A percentile compares a stretch with the other conserved stretches of the same genome.
Conservation (phyloP, 371 early-diverging fungal genomes). For the Capillidium heterosporum region DNA sequence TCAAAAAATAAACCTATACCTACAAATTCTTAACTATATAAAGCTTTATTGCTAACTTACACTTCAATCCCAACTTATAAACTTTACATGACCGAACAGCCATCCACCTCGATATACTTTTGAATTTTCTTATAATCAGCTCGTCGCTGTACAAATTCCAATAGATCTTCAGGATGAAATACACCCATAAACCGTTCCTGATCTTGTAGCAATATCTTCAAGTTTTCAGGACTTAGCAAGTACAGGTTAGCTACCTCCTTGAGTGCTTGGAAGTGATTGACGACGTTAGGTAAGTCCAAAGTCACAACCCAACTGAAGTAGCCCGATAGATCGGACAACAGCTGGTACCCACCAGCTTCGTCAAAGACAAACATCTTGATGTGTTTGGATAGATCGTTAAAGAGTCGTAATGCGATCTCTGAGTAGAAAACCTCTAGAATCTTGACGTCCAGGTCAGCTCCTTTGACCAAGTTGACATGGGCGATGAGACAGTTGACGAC, state of each 20-base stretch:
- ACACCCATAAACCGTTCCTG: constrained; percentile 63
- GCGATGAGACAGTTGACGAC: constrained; percentile 58
- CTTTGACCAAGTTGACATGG: constrained; percentile 45
- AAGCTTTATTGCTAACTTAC: too few relatives aligned
- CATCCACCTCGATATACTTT: constrained; percentile 62
- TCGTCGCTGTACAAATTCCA: constrained; percentile 73
- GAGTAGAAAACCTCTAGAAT: constrained; percentile 79
- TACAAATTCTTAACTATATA: too few relatives aligned
- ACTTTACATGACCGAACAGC: constrained; percentile 41
- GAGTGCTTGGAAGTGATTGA: constrained; percentile 64
- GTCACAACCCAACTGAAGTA: background rate
- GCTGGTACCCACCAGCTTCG: constrained; percentile 57
- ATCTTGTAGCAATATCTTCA: constrained; percentile 72
- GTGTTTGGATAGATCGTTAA: constrained; percentile 59
- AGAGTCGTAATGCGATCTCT: constrained; percentile 73
- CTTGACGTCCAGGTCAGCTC: constrained; percentile 58
- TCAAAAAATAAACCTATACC: too few relatives aligned
- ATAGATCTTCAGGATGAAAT: constrained; percentile 73
- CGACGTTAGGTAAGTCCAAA: constrained; percentile 22
- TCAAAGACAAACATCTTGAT: constrained; percentile 57
- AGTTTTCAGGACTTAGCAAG: constrained; percentile 64
- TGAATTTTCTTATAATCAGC: constrained; percentile 76
- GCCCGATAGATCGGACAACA: constrained; percentile 19
- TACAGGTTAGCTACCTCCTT: constrained; percentile 85
- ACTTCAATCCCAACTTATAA: background rate